phyloP scores from a whole-genome alignment of 345 rosid genomes.

The Citrus sinensis region DNA sequence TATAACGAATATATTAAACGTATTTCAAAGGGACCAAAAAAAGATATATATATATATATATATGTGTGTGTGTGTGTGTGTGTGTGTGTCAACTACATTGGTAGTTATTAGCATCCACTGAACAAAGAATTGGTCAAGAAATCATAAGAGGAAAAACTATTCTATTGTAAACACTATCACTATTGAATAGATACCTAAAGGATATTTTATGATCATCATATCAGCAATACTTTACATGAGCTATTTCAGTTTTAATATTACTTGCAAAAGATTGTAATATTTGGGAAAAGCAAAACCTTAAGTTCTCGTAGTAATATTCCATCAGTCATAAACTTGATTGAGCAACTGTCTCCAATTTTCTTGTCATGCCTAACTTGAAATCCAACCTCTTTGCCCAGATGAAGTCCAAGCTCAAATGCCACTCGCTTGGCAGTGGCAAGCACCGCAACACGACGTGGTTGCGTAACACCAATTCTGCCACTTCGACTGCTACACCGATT shows the following conservation, averaged over 20 bases:
- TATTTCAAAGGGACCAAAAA: background rate
- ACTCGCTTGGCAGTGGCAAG: conserved; percentile 94
- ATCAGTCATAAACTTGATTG: conserved; percentile 96
- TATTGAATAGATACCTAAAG: background rate
- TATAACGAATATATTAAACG: background rate
- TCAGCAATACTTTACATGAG: background rate
- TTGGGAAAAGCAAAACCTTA: conserved; percentile 46
- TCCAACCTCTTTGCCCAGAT: conserved; percentile 85
- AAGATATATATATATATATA: too few species aligned
- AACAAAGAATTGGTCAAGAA: background rate
- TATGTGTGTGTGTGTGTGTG: too few species aligned
- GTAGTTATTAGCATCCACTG: background rate
- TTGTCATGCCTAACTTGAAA: conserved; percentile 96
- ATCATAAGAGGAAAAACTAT: background rate
- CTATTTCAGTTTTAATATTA: background rate
- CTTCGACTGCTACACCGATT: conserved; percentile 38
- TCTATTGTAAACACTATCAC: background rate
- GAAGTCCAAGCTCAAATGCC: conserved; percentile 85
- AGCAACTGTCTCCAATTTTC: conserved; percentile 62
- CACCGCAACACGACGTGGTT: conserved; percentile 96
- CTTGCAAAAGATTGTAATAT: background rate
- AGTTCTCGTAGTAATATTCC: conserved; percentile 92
- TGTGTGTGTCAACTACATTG: background rate
- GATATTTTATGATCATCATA: background rate
- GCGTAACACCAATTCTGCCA: conserved; percentile 89